Base-by-base conservation (phyloP, 495 filamentous ascomycete genomes). In the Hypoxylon perforatum region DNA sequence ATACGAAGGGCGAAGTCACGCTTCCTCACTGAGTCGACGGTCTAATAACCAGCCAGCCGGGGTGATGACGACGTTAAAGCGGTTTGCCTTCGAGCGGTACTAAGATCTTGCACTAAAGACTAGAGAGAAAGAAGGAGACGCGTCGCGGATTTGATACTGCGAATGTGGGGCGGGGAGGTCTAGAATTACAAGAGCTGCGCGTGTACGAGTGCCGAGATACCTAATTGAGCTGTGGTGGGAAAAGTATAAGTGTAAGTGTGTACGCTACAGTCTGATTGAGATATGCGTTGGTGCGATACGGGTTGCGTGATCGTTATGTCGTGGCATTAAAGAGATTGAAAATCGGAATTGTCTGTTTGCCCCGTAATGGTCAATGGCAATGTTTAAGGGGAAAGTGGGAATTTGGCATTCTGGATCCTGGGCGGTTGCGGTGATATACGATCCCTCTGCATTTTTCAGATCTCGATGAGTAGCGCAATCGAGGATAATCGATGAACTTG, bases 351-450 rank as follows among this genome's bases (percentile, higher is more conserved):
- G 60, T 65, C 54, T 66, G 58, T 72, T 63, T 74, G 60, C 61
- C 63, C 48, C 57, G 72, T 65, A 69, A 59, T 57, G 39, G 66
- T 68, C 61, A 66, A 75, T 75, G 70, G 70, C 61, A 71, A 73
- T 73, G 69, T 65, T 65, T 56, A 68, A 67, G 67, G 66, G 70
- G 67, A 71, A 73, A 64, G 61, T 70, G 67, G 69, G 67, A 70
- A 64, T 59, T 64, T 75, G 53, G 67, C 67, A 70, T 70, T 66
- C 57, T 65, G 67, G 62, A 66, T 63, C 67, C 62, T 35, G 67
- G 67, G 62, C 49, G 45, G 63, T 57, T 58, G 62, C 63, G 58
- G 62, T 65, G 52, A 66, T 70, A 70, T 70, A 66, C 67, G 67
- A 70, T 70, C 62, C 62, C 66, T 52, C 66, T 65, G 66, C 66